Conservation (phyloP, 1,139 yeast genomes). For the Suhomyces bokatorum region DNA sequence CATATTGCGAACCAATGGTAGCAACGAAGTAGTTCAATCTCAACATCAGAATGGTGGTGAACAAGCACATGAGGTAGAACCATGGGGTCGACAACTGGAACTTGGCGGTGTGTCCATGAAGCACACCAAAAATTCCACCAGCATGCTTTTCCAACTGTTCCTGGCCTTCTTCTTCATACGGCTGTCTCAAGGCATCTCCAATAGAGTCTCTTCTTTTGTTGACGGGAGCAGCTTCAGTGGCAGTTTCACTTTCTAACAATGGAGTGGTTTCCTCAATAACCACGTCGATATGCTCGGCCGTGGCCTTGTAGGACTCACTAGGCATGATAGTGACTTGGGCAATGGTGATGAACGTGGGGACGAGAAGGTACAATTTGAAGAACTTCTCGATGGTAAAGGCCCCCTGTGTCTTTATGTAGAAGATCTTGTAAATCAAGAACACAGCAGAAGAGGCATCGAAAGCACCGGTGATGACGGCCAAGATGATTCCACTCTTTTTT, state of each 20-base stretch:
- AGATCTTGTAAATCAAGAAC: slow-evolving; percentile 38
- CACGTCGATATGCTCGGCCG: slow-evolving; percentile 23
- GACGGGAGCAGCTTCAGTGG: slow-evolving; percentile 7
- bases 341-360: slow-evolving; percentile 41
- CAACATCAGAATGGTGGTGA: slow-evolving; percentile 46
- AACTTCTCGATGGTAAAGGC: slow-evolving; percentile 34
- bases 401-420: slow-evolving; percentile 30
- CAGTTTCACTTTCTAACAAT: slow-evolving; percentile 16
- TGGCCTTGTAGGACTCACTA: slow-evolving; percentile 39
- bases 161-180: slow-evolving; percentile 45
- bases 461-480: slow-evolving; percentile 49
- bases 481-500: slow-evolving; percentile 38
- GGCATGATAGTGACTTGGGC: slow-evolving; percentile 47
- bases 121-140: slow-evolving; percentile 45
- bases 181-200: slow-evolving; percentile 49
- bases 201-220: slow-evolving; percentile 40
- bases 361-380: slow-evolving; percentile 38
- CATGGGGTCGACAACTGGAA: slow-evolving; percentile 44
- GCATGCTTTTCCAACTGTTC: slow-evolving; percentile 33
- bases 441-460: slow-evolving; percentile 51
- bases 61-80: slow-evolving; percentile 42
- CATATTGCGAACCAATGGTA: slow-evolving; percentile 45
- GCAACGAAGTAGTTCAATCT: slow-evolving; percentile 49
- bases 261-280: slow-evolving; percentile 27
- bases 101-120: slow-evolving; percentile 46